Evolutionary conservation across 805 yeast genomes (phyloP), one percentile per base, ranked within the genome.

Genomic region (Kodamaea kaohsiungensis): DNA sequence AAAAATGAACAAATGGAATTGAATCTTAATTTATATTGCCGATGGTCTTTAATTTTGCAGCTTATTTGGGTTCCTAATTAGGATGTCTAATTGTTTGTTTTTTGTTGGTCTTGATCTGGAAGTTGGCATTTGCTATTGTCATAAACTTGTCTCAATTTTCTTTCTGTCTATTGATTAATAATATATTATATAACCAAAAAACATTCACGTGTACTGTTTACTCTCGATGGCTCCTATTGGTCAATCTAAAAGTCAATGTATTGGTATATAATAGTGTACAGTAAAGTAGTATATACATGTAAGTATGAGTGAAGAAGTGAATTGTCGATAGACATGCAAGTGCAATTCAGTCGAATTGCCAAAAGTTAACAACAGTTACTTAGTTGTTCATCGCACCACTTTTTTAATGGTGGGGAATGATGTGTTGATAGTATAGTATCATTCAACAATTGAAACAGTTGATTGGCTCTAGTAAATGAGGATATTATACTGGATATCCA

Each of bases 61-160:
- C 56, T 51, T 33, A 15, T 51, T 49, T 35, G 51, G 53, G 45
- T 53, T 46, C 45, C 53, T 19, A 37, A 50, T 50, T 43, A 13
- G 53, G 53, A 37, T 25, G 51, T 6, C 42, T 53, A 58, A 59
- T 59, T 59, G 60, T 58, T 58, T 58, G 33, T 59, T 50, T 59
- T 58, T 59, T 51, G 49, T 9, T 40, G 19, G 33, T 42, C 37
- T 39, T 48, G 46, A 33, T 40, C 33, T 17, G 35, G 35, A 30
- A 30, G 13, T 9, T 30, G 10, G 13, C 35, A 30, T 22, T 22
- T 22, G 6, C 25, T 22, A n/a, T n/a, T n/a, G n/a, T n/a, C n/a
- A n/a, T n/a, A n/a, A n/a, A 22, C 6, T 6, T 6, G 25, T 22
- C 25, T 3, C 6, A 22, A 3, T 22, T 22, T 22, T 22, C 6